Evolutionary conservation across 1,139 yeast species (phyloP), one percentile per base, ranked within the genome.

Genomic region (Sugiyamaella paludigena): DNA sequence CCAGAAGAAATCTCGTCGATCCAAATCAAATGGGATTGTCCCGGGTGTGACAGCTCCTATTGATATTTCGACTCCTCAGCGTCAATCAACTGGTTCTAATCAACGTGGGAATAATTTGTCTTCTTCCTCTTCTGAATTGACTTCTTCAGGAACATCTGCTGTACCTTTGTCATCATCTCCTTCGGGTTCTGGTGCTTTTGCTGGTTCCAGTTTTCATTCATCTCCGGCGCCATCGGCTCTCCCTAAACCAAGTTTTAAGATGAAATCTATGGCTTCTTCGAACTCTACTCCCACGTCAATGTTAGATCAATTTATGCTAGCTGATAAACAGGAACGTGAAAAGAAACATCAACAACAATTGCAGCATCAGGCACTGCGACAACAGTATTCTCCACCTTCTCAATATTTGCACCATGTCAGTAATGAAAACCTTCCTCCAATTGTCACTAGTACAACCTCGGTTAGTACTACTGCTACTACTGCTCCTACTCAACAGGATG

Each of bases 151-250:
- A 26, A 24, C 15, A 8, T 4, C 27, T 29, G 11, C 40, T 29
- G 8, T 3, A 16, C n/a, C 12, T 29, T n/a, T 10, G 4, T 31
- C 32, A 11, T 13, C 36, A 6, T 39, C 55, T 8, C 52, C 56
- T n/a, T 46, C 50, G 16, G 58, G 53, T 12, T 43, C 47, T 1
- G 55, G 56, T 19, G 47, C 52, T 33, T 68, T 61, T 58, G 73
- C 75, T 5, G 76, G 76, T 7, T 69, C 74, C 13, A 67, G 70
- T 26, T 72, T 72, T 58, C 70, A 70, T 44, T 59, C 69, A 4
- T 71, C 76, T 1, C 76, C 76, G 6, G 76, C 73, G 6, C 70
- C 76, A 1, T 65, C 71, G n/a, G 60, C 72, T 11, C 59, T 72
- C 16, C 76, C 76, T n/a, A 63, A 67, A 36, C 76, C 76, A 9